Evolutionary conservation across 2,329 filamentous ascomycete species (phyloP).

Genomic region (Pezicula rhizophila): DNA sequence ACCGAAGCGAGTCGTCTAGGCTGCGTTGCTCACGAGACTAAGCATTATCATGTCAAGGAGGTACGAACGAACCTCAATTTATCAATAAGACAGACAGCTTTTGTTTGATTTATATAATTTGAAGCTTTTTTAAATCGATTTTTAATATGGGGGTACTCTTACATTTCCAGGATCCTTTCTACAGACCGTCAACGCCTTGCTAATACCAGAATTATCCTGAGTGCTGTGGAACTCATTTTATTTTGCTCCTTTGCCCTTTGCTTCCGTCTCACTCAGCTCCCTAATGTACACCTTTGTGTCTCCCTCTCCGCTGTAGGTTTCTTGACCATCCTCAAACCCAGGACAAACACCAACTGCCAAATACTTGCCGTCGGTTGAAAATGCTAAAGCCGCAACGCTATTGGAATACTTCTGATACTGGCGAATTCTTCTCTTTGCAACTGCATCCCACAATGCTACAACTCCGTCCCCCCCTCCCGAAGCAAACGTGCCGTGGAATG

Average conservation of each 20-base stretch:
- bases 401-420: constrained; percentile 62
- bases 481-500: constrained; percentile 58
- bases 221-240: constrained; percentile 2
- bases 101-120: too few species aligned
- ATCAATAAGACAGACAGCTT: too few species aligned
- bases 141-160: too few species aligned
- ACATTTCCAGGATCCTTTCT: background rate
- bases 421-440: constrained; percentile 62
- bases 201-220: constrained; percentile 8
- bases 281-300: constrained; percentile 73
- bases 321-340: constrained; percentile 65
- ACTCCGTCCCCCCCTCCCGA: constrained; percentile 68
- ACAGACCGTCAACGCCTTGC: constrained; percentile 17
- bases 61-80: too few species aligned
- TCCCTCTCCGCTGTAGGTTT: constrained; percentile 68
- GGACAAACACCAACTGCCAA: constrained; percentile 63
- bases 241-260: constrained; percentile 34
- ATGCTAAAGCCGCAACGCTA: constrained; percentile 57
- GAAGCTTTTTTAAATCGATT: too few species aligned
- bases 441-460: constrained; percentile 66
- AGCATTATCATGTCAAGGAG: too few species aligned
- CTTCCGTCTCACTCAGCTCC: constrained; percentile 81
- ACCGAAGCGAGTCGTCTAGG: too few species aligned
- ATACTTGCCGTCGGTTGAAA: constrained; percentile 58
- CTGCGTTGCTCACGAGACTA: too few species aligned